Evolutionary conservation across 192 early-diverging fungal genomes (phyloP).

Genomic region (Thamnidium elegans): DNA sequence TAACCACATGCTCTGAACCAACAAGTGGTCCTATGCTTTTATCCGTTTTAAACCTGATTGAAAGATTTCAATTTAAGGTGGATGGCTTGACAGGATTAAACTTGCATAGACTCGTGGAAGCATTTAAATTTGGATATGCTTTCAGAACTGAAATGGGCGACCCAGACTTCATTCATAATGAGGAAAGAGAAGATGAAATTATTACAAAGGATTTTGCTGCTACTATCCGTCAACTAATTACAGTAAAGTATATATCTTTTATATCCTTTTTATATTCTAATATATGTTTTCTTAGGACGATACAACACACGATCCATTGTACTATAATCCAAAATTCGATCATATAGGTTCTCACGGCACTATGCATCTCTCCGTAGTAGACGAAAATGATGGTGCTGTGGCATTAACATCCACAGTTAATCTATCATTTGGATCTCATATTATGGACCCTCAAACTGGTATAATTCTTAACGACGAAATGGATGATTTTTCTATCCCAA

Average conservation of each 20-base stretch:
- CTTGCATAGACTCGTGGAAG: slow-evolving; percentile 81
- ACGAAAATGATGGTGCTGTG: slow-evolving; percentile 73
- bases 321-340: slow-evolving; percentile 83
- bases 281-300: slow-evolving; percentile 1
- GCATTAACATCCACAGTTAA: slow-evolving; percentile 88
- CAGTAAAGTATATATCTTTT: slow-evolving; percentile 41
- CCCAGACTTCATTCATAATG: slow-evolving; percentile 66
- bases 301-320: slow-evolving; percentile 59
- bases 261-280: not conserved
- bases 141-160: slow-evolving; percentile 82
- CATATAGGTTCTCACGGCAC: slow-evolving; percentile 83
- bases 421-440: slow-evolving; percentile 80
- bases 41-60: slow-evolving; percentile 83
- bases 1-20: slow-evolving; percentile 70
- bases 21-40: slow-evolving; percentile 75
- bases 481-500: slow-evolving; percentile 90
- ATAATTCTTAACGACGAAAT: slow-evolving; percentile 93
- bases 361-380: slow-evolving; percentile 83
- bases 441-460: slow-evolving; percentile 84
- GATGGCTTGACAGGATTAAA: slow-evolving; percentile 63
- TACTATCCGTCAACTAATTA: slow-evolving; percentile 65
- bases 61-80: slow-evolving; percentile 68
- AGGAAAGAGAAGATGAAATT: slow-evolving; percentile 57
- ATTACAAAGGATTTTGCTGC: slow-evolving; percentile 69
- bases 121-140: slow-evolving; percentile 85